Percentiles rank a stretch among this genome's conserved stretches.
phyloP scores from a whole-genome alignment of 108 stramenopile species.

The Nitzschia palea region DNA sequence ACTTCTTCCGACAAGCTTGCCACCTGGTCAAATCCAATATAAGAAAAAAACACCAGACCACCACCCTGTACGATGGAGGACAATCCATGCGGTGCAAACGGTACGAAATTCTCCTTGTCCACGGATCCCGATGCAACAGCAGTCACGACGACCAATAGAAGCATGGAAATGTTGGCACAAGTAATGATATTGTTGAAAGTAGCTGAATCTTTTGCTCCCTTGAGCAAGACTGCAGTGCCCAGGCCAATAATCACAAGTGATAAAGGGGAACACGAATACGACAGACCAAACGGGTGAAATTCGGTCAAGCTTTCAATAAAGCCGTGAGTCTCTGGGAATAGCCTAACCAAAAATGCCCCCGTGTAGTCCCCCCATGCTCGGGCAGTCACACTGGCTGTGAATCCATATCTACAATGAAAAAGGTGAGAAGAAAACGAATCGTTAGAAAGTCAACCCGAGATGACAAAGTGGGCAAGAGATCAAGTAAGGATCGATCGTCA shows the following conservation, averaged over 20 bases:
- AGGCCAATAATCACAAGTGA: conserved; percentile 58
- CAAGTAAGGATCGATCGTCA: no score
- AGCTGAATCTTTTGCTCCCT: conserved; percentile 79
- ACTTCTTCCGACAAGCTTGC: conserved; percentile 88
- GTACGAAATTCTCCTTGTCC: conserved; percentile 37
- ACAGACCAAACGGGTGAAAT: conserved; percentile 23
- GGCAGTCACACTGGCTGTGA: conserved; percentile 56
- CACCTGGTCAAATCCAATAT: conserved; percentile 84
- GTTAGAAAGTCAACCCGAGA: no score
- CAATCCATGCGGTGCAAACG: conserved; percentile 48
- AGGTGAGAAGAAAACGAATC: neutral
- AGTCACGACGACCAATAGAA: conserved; percentile 42
- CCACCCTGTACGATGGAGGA: conserved; percentile 43
- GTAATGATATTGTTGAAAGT: conserved; percentile 77
- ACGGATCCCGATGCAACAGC: conserved; percentile 37
- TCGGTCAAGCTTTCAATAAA: conserved; percentile 23
- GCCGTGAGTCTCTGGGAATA: neutral
- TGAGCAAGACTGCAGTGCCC: conserved; percentile 48
- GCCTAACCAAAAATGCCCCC: conserved; percentile 21
- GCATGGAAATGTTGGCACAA: conserved; percentile 59
- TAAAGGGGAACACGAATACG: conserved; percentile 57
- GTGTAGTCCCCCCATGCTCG: conserved; percentile 60
- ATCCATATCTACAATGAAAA: conserved; percentile 36
- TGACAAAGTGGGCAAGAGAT: no score
- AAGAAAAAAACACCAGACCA: conserved; percentile 86